phyloP scores from a whole-genome alignment of 176 grass and related monocot species.

The Rhynchospora pubera region DNA sequence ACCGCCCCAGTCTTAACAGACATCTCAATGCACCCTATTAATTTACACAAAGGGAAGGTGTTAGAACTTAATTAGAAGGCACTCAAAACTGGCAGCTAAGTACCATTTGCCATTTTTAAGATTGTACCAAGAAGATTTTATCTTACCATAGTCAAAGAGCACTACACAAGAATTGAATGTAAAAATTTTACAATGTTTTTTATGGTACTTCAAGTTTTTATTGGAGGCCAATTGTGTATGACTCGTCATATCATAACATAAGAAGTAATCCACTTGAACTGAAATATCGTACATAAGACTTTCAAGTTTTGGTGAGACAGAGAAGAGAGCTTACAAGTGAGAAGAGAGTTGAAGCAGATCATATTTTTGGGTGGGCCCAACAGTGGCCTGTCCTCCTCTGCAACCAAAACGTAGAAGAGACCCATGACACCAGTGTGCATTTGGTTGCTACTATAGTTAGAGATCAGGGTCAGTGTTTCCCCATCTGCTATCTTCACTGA shows the following conservation, averaged over 20 bases:
- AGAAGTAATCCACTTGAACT: neutral
- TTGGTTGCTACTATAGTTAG: conserved; percentile 68
- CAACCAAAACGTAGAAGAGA: conserved; percentile 84
- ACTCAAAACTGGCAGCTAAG: neutral
- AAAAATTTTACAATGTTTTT: neutral
- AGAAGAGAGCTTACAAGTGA: conserved; percentile 49
- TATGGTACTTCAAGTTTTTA: neutral
- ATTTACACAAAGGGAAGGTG: neutral
- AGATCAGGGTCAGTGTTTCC: conserved; percentile 61
- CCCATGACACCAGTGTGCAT: conserved; percentile 73
- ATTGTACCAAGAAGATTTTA: neutral
- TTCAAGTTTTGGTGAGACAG: too few species aligned
- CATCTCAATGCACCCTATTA: conserved; percentile 18
- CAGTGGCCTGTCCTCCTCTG: conserved; percentile 22
- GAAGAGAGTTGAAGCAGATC: conserved; percentile 32
- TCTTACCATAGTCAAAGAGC: neutral
- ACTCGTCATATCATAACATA: neutral
- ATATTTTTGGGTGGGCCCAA: conserved; percentile 1
- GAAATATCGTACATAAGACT: too few species aligned
- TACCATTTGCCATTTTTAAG: neutral
- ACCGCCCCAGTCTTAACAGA: conserved; percentile 1
- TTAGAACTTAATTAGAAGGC: too few species aligned
- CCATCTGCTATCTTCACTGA: conserved; percentile 40
- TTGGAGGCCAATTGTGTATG: neutral
- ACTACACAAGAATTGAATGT: neutral